Evolutionary conservation across 1,284 basidiomycete species (phyloP).

Genomic region (Trichosporon inkin): DNA sequence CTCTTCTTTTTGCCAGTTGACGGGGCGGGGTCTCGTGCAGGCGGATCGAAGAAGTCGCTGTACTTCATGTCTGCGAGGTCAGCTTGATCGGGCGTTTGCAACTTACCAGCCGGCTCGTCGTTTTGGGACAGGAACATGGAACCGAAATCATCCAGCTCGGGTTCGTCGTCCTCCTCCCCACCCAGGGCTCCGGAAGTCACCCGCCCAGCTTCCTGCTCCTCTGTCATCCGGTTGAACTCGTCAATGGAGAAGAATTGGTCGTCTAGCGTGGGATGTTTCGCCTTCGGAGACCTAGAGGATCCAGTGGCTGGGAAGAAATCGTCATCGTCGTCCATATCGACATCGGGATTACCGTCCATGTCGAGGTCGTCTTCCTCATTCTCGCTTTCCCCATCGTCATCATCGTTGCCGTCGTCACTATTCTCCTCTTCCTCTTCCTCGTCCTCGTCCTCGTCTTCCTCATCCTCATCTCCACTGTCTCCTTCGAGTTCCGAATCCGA

Average conservation of each 20-base stretch:
- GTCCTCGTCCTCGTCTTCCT: slow-evolving; percentile 55
- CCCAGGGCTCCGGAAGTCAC: slow-evolving; percentile 61
- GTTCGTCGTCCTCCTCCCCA: slow-evolving; percentile 55
- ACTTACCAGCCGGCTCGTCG: slow-evolving; percentile 47
- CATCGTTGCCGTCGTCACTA: slow-evolving; percentile 23
- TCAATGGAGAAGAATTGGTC: slow-evolving; percentile 90
- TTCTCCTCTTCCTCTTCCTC: slow-evolving; percentile 39
- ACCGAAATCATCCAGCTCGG: slow-evolving; percentile 51
- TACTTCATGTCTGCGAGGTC: slow-evolving; percentile 47
- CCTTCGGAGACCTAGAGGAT: slow-evolving; percentile 37
- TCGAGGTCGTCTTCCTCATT: slow-evolving; percentile 34
- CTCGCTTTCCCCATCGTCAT: slow-evolving; percentile 21
- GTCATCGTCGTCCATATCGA: slow-evolving; percentile 19
- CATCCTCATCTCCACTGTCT: slow-evolving; percentile 56
- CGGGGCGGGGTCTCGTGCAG: slow-evolving; percentile 21
- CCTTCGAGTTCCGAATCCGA: slow-evolving; percentile 45
- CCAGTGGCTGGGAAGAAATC: slow-evolving; percentile 31
- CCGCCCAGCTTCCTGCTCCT: slow-evolving; percentile 67
- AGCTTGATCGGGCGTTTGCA: not conserved
- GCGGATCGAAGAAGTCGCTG: slow-evolving; percentile 62
- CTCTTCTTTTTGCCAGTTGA: slow-evolving; percentile 33
- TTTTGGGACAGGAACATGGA: slow-evolving; percentile 47
- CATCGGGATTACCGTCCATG: slow-evolving; percentile 29
- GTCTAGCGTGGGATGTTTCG: slow-evolving; percentile 65
- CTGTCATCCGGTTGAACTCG: slow-evolving; percentile 82